Evolutionary conservation across 768 basidiomycete species (phyloP), one percentile per base, ranked within the genome.

Genomic region (Agrocybe pediades): DNA sequence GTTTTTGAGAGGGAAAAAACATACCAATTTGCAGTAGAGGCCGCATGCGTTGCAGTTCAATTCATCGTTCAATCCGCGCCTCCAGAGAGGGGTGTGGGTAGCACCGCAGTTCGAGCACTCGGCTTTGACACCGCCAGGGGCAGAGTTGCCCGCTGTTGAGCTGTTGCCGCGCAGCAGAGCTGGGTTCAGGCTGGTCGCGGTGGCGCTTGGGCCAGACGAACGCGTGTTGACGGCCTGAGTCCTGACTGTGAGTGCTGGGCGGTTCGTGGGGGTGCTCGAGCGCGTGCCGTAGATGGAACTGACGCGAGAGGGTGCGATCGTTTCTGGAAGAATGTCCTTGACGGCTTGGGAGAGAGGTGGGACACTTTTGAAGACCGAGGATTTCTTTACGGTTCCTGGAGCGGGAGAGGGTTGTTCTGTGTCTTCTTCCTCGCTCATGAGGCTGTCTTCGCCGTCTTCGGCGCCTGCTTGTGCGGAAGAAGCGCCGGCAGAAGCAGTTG

Each of bases 21-120:
- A 46, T 63, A 88, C 91, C 71, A 91, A 66, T 65, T 93, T 93
- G 68, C 90, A 94, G 65, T 94, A 94, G 39, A 93, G 71, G 3
- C 91, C 92, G 58, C 91, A 93, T 0, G 91, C 91, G 61, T 94
- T 93, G 65, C 92, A 93, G 61, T 94, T 94, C 53, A 94, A 68
- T 71, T 94, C 91, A 58, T 94, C 92, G 57, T 92, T 93, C 60
- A 94, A 69, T 0, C 91, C 92, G 2, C 91, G 80, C 16, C 92
- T 77, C 91, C 92, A 94, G 23, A 94, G 80, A 6, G 92, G 91
- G 0, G 92, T 93, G 58, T 92, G 90, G 0, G 90, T 93, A 3
- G 91, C 91, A 19, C 91, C 92, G 62, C 91, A 93, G 68, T 92
- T 93, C 6, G 87, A 87, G 64, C 92, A 93, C 61, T 92, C 92